phyloP scores from a whole-genome alignment of 2,329 filamentous ascomycete genomes.

The Aspergillus sp. region DNA sequence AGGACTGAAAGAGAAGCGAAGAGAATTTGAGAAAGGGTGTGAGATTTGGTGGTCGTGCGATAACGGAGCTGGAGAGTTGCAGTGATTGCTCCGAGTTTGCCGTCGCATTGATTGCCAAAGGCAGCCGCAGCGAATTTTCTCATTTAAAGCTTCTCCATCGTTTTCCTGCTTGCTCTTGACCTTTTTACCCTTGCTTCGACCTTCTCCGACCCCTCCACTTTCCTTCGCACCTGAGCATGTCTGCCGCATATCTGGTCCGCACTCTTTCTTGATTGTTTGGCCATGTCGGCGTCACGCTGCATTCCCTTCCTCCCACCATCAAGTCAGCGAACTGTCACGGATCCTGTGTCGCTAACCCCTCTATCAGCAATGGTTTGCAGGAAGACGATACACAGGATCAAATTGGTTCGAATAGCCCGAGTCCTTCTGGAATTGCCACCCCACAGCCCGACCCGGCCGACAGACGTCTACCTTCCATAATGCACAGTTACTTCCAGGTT shows the following conservation, averaged over 20 bases:
- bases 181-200: not conserved
- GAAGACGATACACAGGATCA: slow-evolving; percentile 50
- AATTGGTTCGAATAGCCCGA: slow-evolving; percentile 75
- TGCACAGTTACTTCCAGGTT: slow-evolving; percentile 99
- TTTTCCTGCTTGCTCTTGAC: slow-evolving; percentile 11
- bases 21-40: not conserved
- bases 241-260: slow-evolving; percentile 3
- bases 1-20: not conserved
- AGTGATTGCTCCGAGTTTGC: not conserved
- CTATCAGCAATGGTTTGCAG: slow-evolving; percentile 34
- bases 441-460: slow-evolving; percentile 92
- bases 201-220: not conserved
- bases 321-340: not conserved
- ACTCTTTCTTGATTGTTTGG: not conserved
- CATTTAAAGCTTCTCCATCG: slow-evolving; percentile 7
- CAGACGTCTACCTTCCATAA: slow-evolving; percentile 92
- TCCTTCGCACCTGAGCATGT: slow-evolving; percentile 18
- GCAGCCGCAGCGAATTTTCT: slow-evolving; percentile 9
- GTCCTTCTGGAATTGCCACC: slow-evolving; percentile 88
- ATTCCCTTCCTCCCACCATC: slow-evolving; percentile 14
- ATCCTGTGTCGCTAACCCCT: slow-evolving; percentile 32
- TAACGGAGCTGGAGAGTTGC: slow-evolving; percentile 2
- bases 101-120: slow-evolving; percentile 17
- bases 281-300: slow-evolving; percentile 13
- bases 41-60: not conserved